Percentiles rank a stretch among this genome's conserved stretches.
These are phyloP conservation scores for Scedosporium boydii DNA, from an alignment of 2,329 filamentous ascomycete genomes.

Conservation along the genomic window DNA sequence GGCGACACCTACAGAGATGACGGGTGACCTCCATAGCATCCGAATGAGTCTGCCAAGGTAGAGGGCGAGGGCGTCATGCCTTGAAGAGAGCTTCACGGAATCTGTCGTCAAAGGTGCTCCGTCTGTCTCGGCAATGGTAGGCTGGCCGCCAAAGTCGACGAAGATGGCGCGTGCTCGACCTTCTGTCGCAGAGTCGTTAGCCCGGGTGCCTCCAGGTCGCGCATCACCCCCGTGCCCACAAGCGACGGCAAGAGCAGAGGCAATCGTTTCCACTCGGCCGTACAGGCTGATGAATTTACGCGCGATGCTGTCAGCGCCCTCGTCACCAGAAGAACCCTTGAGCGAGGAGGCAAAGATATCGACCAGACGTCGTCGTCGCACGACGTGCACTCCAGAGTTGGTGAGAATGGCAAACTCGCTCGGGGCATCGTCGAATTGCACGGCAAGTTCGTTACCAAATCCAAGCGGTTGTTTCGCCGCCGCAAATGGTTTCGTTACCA, in stretches of 20 bases:
- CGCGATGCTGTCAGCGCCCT: conserved; percentile 72
- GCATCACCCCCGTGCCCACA: conserved; percentile 83
- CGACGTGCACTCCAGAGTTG: conserved; percentile 79
- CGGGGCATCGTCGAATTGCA: conserved; percentile 81
- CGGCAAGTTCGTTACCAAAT: conserved; percentile 89
- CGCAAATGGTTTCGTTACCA: conserved; percentile 64
- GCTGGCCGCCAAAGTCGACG: conserved; percentile 85
- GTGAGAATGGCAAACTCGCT: conserved; percentile 87
- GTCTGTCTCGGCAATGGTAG: conserved; percentile 67
- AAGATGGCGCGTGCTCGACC: conserved; percentile 81
- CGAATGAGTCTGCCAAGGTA: conserved; percentile 85
- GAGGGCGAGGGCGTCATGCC: conserved; percentile 78
- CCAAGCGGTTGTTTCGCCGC: conserved; percentile 60
- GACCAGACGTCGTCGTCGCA: conserved; percentile 74
- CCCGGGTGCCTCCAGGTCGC: conserved; percentile 60
- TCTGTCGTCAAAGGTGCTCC: conserved; percentile 68
- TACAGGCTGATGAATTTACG: conserved; percentile 79
- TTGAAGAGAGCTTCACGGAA: conserved; percentile 75
- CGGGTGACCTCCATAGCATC: conserved; percentile 74
- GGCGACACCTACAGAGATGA: conserved; percentile 47
- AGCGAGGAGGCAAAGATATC: conserved; percentile 85
- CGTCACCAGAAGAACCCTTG: conserved; percentile 61
- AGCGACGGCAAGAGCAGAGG: conserved; percentile 85
- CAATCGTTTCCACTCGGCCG: conserved; percentile 79
- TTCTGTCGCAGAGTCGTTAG: conserved; percentile 75